Evolutionary conservation across 345 rosid genomes (phyloP).

Genomic region (Reutealis trisperma): DNA sequence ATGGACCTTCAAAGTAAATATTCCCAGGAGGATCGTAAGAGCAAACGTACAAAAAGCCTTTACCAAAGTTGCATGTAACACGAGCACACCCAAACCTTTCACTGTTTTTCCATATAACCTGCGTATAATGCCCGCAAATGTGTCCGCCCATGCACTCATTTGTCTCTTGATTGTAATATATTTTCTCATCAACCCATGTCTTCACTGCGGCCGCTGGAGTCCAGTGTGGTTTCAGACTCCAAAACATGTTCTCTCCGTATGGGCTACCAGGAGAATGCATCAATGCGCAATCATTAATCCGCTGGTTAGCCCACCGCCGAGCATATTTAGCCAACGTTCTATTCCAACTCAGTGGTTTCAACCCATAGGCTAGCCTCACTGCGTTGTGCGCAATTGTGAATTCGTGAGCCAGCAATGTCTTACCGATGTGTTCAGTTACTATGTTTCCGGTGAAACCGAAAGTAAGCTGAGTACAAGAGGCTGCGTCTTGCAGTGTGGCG

Average conservation of each 20-base stretch:
- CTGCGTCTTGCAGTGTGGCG: background rate
- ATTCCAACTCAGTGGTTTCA: constrained; percentile 44
- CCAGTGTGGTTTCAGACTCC: constrained; percentile 43
- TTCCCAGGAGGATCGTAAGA: constrained; percentile 58
- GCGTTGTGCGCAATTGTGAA: constrained; percentile 45
- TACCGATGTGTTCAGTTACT: background rate
- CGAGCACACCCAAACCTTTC: constrained; percentile 44
- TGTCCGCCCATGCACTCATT: constrained; percentile 31
- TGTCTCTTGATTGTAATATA: constrained; percentile 26
- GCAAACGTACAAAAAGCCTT: constrained; percentile 44
- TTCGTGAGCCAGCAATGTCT: background rate
- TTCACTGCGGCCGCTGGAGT: constrained; percentile 33
- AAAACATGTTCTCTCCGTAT: constrained; percentile 58
- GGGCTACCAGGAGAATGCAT: constrained; percentile 42
- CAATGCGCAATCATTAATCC: constrained; percentile 39
- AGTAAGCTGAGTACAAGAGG: no score
- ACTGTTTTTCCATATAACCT: constrained; percentile 50
- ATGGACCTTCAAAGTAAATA: constrained; percentile 41
- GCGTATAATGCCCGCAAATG: constrained; percentile 63
- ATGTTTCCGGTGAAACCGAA: no score
- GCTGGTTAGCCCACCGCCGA: constrained; percentile 38
- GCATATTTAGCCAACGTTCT: constrained; percentile 39
- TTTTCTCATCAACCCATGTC: constrained; percentile 43
- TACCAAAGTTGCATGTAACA: constrained; percentile 18
- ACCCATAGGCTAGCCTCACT: constrained; percentile 28